These are phyloP conservation scores for Pseudonitzschia pungens DNA, from an alignment of 108 stramenopile genomes.

Conservation along the genomic window DNA sequence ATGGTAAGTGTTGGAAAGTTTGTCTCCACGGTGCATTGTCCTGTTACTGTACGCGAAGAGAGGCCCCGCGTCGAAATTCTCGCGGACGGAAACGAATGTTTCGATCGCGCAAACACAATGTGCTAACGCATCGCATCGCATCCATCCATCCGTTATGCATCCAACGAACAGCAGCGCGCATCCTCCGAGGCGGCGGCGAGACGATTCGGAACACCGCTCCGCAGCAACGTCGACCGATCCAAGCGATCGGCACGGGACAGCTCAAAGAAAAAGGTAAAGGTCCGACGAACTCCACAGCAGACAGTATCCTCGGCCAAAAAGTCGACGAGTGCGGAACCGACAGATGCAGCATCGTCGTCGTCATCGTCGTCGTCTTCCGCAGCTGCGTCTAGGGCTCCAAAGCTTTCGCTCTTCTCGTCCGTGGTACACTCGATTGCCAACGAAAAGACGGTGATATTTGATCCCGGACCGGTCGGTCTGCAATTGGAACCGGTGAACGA, in stretches of 20 bases:
- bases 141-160: neutral
- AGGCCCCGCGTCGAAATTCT: neutral
- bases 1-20: constrained; percentile 6
- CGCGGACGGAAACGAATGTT: neutral
- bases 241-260: neutral
- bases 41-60: neutral
- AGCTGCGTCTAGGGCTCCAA: no score
- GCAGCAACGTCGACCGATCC: constrained; percentile 9
- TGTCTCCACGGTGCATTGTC: neutral
- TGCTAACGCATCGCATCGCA: neutral
- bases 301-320: neutral
- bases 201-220: constrained; percentile 15
- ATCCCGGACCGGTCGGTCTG: constrained; percentile 57
- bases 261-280: constrained; percentile 7
- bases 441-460: constrained; percentile 39
- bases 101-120: neutral
- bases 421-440: neutral
- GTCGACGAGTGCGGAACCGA: neutral
- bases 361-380: neutral
- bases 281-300: neutral
- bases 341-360: neutral
- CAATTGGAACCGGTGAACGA: constrained; percentile 54
- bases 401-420: neutral
- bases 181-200: constrained; percentile 10
- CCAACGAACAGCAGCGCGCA: neutral